These are phyloP conservation scores for Trichosanthes truncata DNA, from an alignment of 306 rosid genomes.

Conservation along the genomic window DNA sequence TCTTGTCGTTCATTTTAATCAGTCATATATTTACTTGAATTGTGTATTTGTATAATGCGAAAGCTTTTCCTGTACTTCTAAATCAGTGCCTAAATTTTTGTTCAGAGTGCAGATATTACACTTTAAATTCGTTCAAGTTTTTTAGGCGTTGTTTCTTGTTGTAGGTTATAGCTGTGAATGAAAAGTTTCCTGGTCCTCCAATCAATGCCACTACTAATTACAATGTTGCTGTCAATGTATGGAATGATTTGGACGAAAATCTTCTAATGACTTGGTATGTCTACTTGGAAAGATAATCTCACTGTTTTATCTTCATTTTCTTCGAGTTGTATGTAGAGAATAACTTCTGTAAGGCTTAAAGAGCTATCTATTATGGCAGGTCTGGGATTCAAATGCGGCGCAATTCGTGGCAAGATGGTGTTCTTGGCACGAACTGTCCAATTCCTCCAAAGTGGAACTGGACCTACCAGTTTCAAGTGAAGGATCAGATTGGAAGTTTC, in stretches of 20 bases:
- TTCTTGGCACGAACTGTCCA: constrained; percentile 84
- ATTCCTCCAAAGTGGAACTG: constrained; percentile 83
- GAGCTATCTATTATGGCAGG: constrained; percentile 30
- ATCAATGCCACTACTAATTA: constrained; percentile 68
- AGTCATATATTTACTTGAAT: background rate
- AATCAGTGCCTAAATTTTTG: background rate
- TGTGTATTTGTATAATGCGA: background rate
- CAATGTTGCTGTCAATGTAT: constrained; percentile 51
- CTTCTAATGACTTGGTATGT: constrained; percentile 69
- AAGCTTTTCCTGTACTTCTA: background rate
- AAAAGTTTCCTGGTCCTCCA: constrained; percentile 62
- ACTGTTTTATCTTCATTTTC: background rate
- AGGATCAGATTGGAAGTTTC: constrained; percentile 96
- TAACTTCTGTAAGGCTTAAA: background rate
- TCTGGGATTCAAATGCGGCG: constrained; percentile 79
- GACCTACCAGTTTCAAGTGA: constrained; percentile 86
- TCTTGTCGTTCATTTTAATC: background rate
- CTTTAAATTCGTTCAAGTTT: background rate
- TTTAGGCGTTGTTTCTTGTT: background rate
- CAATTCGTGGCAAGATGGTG: constrained; percentile 83
- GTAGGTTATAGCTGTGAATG: constrained; percentile 75
- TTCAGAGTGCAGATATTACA: background rate
- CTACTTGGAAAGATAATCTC: background rate
- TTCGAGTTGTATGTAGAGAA: background rate
- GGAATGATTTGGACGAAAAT: constrained; percentile 60